Evolutionary conservation across 345 rosid genomes (phyloP), one percentile per base, ranked within the genome.

Genomic region (Capsella bursapastoris): DNA sequence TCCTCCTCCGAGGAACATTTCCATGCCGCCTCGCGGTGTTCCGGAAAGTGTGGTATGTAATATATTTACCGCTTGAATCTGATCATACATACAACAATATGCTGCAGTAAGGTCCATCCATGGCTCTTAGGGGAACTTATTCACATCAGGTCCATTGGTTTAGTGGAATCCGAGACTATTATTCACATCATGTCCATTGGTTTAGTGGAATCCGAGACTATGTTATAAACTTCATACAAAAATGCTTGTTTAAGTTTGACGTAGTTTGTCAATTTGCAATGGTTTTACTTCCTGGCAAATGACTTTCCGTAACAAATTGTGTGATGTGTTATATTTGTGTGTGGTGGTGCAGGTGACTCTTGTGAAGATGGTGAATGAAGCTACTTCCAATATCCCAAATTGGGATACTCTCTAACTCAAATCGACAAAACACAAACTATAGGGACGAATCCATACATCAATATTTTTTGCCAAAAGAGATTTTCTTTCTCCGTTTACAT

Each of bases 1-100:
- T 60, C 91, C 97, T 73, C 96, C 88, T 2, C 93, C 91, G 0
- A 86, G 73, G 83, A 94, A 94, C 78, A 82, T 91, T 44, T 31
- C 95, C 14, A 66, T 89, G 85, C 97, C 98, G 22, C 98, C 98
- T 74, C 93, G 77, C 5, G 95, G 96, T 70, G 98, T 83, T 71
- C 93, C 98, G 7, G 97, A 94, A 83, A 91, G 96, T 81, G 97
- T 94, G 95, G 98, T 94, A 89, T 43, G 97, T 76, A 52, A 29
- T 35, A 63, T 37, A 60, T 29, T 13, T 8, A 45, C 50, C 52
- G 8, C 43, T 59, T 10, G 7, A 41, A 64, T 31, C 9, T 53
- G 11, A 70, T 63, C 56, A 2, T 6, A 16, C 3, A 13, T 31
- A 51, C 8, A 77, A 60, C 38, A 3, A 67, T 47, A 61, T 57